phyloP scores from a whole-genome alignment of 495 filamentous ascomycete genomes.

The Niebla homalea region DNA sequence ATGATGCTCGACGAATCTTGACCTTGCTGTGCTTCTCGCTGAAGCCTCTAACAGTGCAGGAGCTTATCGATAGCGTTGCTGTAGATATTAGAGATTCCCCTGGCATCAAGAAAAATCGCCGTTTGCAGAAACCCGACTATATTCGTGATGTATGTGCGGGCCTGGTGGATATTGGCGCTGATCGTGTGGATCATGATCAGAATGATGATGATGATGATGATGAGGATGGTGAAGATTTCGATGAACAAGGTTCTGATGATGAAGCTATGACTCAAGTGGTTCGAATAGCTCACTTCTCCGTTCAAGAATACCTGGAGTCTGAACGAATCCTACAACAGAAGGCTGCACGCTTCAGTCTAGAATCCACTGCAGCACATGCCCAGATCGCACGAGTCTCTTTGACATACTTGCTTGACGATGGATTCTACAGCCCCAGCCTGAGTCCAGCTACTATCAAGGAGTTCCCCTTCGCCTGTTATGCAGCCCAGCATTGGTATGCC shows the following conservation, averaged over 20 bases:
- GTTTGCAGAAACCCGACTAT: conserved; percentile 13
- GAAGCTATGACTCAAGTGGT: not conserved
- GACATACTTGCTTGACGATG: conserved; percentile 22
- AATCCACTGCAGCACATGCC: conserved; percentile 12
- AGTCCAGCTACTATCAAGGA: conserved; percentile 6
- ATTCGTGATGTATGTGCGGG: conserved; percentile 20
- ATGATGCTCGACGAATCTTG: conserved; percentile 25
- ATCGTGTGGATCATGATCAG: not conserved
- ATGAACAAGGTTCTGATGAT: not conserved
- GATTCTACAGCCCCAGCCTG: conserved; percentile 7
- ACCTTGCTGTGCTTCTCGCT: conserved; percentile 23
- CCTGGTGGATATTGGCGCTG: conserved; percentile 14
- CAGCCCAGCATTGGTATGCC: conserved; percentile 19
- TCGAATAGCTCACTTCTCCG: conserved; percentile 29
- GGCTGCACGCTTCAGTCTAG: conserved; percentile 16
- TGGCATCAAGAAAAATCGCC: conserved; percentile 14
- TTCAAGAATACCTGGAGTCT: conserved; percentile 30
- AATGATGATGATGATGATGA: not conserved
- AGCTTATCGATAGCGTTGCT: conserved; percentile 24
- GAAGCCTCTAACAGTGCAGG: conserved; percentile 20
- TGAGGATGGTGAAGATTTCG: not conserved
- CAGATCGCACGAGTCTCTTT: conserved; percentile 24
- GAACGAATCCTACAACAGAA: conserved; percentile 20
- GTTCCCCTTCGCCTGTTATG: conserved; percentile 19
- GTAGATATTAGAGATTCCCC: conserved; percentile 16